phyloP scores from a whole-genome alignment of 2,329 filamentous ascomycete species.

The Aspergillus sp. region DNA sequence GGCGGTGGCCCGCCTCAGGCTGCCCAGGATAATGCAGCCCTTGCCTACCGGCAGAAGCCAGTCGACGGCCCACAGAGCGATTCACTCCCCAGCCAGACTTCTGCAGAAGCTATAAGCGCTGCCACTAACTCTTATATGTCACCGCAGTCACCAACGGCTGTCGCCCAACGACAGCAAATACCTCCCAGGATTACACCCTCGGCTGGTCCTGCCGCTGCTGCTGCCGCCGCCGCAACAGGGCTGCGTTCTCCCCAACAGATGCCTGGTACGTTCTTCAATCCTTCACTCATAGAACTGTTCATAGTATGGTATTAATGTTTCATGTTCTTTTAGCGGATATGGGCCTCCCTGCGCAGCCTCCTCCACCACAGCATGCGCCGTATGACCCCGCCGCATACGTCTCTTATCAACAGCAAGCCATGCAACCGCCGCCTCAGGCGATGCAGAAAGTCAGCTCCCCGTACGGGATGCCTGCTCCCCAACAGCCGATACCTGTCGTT shows the following conservation, averaged over 20 bases:
- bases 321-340: conserved; percentile 29
- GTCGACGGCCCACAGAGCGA: conserved; percentile 26
- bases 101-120: conserved; percentile 36
- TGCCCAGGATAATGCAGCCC: conserved; percentile 30
- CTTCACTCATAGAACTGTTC: conserved; percentile 15
- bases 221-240: conserved; percentile 42
- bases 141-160: conserved; percentile 38
- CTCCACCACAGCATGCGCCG: conserved; percentile 39
- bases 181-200: conserved; percentile 42
- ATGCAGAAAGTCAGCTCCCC: conserved; percentile 18
- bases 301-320: conserved; percentile 13
- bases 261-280: conserved; percentile 30
- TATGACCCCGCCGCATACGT: conserved; percentile 39
- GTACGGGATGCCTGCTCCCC: conserved; percentile 22
- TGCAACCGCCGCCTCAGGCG: conserved; percentile 17
- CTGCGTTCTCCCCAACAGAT: conserved; percentile 39
- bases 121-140: conserved; percentile 34
- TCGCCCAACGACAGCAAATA: conserved; percentile 36
- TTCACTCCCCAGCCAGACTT: conserved; percentile 27
- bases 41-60: conserved; percentile 29
- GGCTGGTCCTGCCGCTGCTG: conserved; percentile 40
- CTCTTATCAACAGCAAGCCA: conserved; percentile 26
- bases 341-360: conserved; percentile 33
- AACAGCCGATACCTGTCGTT: conserved; percentile 13
- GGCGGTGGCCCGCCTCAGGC: conserved; percentile 36